Percentiles rank a stretch among this genome's conserved stretches.
Conservation (phyloP, 495 filamentous ascomycete genomes). For the Tirmania nivea region DNA sequence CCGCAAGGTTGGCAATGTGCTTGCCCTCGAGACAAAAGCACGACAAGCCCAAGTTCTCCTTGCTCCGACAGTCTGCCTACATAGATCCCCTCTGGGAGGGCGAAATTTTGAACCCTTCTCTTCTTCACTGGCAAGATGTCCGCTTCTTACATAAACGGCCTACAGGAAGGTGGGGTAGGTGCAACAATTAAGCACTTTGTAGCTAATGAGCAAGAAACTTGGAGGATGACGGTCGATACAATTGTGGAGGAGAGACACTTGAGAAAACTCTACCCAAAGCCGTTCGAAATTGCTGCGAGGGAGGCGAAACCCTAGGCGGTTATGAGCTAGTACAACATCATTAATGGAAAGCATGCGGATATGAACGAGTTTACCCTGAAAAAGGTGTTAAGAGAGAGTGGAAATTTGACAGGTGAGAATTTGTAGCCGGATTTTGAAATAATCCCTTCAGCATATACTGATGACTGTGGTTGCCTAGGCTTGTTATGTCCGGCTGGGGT, state of each 20-base stretch:
- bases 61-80: slow-evolving; percentile 62
- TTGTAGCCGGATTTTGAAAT: not conserved
- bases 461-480: too few species aligned
- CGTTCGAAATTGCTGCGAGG: slow-evolving; percentile 63
- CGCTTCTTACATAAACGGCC: slow-evolving; percentile 46
- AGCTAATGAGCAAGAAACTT: slow-evolving; percentile 66
- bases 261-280: slow-evolving; percentile 61
- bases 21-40: slow-evolving; percentile 47
- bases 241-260: slow-evolving; percentile 50
- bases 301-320: slow-evolving; percentile 57
- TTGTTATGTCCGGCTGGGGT: slow-evolving; percentile 56
- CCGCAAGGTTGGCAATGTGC: slow-evolving; percentile 33
- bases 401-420: slow-evolving; percentile 42
- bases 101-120: slow-evolving; percentile 76
- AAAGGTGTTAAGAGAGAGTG: slow-evolving; percentile 59
- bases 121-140: slow-evolving; percentile 55
- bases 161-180: slow-evolving; percentile 53
- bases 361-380: slow-evolving; percentile 49
- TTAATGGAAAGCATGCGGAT: slow-evolving; percentile 59
- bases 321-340: slow-evolving; percentile 71
- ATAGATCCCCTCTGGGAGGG: slow-evolving; percentile 60
- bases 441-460: not conserved
- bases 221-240: slow-evolving; percentile 49
- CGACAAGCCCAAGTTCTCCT: slow-evolving; percentile 51
- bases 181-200: slow-evolving; percentile 76